These are phyloP conservation scores for Clitopilus hobsonii DNA, from an alignment of 768 basidiomycete genomes.

Conservation along the genomic window DNA sequence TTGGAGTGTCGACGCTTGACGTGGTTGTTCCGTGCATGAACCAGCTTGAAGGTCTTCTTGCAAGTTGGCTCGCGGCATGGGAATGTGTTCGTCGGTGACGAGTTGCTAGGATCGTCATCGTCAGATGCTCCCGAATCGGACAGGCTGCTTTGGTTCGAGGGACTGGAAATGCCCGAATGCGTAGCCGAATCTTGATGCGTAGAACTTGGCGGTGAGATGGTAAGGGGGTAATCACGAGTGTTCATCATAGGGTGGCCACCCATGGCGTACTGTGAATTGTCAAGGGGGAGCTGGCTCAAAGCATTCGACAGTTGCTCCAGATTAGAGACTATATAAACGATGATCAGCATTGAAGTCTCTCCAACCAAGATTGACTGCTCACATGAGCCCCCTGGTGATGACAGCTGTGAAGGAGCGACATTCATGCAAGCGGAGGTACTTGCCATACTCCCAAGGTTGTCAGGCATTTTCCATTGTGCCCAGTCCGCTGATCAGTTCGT, in stretches of 20 bases:
- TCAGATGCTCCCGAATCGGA: background rate
- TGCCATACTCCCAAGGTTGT: background rate
- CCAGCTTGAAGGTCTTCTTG: background rate
- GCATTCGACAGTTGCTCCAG: background rate
- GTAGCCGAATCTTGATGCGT: background rate
- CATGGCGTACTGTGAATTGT: background rate
- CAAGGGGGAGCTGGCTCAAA: background rate
- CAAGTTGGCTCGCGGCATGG: background rate
- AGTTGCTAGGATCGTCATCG: background rate
- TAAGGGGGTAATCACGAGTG: background rate
- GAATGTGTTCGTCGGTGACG: background rate
- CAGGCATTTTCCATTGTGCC: background rate
- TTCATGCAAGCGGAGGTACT: background rate
- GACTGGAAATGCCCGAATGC: background rate
- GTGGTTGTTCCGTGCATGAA: background rate
- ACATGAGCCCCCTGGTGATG: background rate
- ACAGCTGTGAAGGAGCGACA: background rate
- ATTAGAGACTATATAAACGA: background rate
- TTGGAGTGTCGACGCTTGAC: background rate
- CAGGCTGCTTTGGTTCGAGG: background rate
- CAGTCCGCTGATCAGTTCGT: background rate
- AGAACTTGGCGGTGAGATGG: background rate
- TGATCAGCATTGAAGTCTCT: background rate
- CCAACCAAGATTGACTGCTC: background rate
- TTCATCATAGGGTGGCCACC: background rate